Conservation (phyloP, 208 protist genomes). For the Acanthamoeba culbertsoni region DNA sequence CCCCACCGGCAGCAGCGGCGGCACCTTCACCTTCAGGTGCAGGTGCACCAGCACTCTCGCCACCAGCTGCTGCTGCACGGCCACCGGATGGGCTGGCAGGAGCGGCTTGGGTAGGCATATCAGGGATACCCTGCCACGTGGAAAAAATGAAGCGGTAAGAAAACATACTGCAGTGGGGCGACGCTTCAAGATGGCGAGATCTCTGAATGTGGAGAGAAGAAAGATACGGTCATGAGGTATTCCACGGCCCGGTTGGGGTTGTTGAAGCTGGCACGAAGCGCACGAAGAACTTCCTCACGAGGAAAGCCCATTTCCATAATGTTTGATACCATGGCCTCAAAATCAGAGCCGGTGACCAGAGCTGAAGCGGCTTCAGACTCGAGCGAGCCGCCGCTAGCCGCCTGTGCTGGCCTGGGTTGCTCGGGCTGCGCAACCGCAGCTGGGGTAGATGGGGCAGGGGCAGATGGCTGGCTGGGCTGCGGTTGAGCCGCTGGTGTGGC, state of each 20-base stretch:
- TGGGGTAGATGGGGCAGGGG: slow-evolving; percentile 47
- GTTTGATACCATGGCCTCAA: slow-evolving; percentile 52
- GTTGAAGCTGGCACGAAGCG: slow-evolving; percentile 77
- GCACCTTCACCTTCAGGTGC: not conserved
- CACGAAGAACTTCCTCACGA: slow-evolving; percentile 75
- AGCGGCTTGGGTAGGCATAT: not conserved
- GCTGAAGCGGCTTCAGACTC: slow-evolving; percentile 20
- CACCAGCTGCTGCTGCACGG: not conserved
- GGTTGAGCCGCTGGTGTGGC: slow-evolving; percentile 49
- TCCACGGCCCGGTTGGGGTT: slow-evolving; percentile 83
- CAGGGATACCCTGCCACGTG: slow-evolving; percentile 21
- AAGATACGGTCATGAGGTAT: slow-evolving; percentile 73
- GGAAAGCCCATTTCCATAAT: slow-evolving; percentile 79
- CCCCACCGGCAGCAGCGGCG: not conserved
- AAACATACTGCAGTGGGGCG: not conserved
- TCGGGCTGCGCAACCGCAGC: slow-evolving; percentile 26
- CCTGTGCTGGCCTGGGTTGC: not conserved
- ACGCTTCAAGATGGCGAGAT: too few species aligned
- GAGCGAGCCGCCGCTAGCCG: not conserved
- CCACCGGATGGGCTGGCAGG: not conserved
- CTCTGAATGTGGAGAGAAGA: not conserved
- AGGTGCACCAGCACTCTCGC: not conserved
- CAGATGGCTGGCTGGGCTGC: not conserved
- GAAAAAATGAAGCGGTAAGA: not conserved
- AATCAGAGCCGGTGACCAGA: slow-evolving; percentile 58